Evolutionary conservation across 2,329 filamentous ascomycete genomes (phyloP).

Genomic region (Westerdykella ornata): DNA sequence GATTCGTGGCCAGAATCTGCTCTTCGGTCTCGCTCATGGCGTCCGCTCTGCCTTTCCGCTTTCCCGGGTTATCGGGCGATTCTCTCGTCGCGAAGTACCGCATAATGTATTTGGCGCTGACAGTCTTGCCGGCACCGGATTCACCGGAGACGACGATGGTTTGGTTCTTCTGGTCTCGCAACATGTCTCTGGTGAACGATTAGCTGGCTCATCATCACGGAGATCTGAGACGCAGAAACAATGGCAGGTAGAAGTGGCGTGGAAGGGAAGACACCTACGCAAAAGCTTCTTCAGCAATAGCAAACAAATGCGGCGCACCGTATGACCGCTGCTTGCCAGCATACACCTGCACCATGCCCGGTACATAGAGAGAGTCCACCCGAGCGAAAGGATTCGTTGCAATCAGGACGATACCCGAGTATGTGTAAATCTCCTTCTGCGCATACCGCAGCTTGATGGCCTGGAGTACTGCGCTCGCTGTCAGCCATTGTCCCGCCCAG

Average conservation of each 20-base stretch:
- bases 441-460: constrained; percentile 94
- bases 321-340: constrained; percentile 94
- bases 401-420: constrained; percentile 97
- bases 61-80: constrained; percentile 77
- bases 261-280: constrained; percentile 54
- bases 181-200: constrained; percentile 66
- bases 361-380: constrained; percentile 96
- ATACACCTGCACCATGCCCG: constrained; percentile 99
- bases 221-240: not conserved
- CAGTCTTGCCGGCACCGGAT: constrained; percentile 96
- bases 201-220: too few relatives aligned
- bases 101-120: constrained; percentile 99
- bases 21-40: constrained; percentile 98
- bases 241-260: not conserved
- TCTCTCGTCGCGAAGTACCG: constrained; percentile 98
- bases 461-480: constrained; percentile 66
- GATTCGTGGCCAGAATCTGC: constrained; percentile 95
- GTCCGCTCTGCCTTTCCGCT: constrained; percentile 65
- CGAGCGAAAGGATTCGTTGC: constrained; percentile 96
- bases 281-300: constrained; percentile 97
- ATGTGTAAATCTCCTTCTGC: constrained; percentile 99
- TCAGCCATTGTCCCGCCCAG: constrained; percentile 20
- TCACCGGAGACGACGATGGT: constrained; percentile 99
- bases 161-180: constrained; percentile 92
- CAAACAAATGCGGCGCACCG: constrained; percentile 95